Percentiles rank a stretch among this genome's conserved stretches.
Conservation (phyloP, 2,329 filamentous ascomycete species). For the Epichloe gansuensis region DNA sequence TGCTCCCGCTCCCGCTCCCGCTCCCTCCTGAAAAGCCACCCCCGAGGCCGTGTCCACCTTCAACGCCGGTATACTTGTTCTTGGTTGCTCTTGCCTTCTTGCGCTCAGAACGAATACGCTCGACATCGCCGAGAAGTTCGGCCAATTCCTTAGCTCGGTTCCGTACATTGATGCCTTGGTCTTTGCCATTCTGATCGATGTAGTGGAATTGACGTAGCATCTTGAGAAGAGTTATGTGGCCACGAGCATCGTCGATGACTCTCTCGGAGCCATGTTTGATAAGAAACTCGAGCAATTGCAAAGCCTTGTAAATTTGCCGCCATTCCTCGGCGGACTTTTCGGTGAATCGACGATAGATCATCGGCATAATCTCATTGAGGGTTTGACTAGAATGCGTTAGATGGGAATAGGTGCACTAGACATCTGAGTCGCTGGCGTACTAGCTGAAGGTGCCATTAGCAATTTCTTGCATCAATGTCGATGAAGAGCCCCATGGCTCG, state of each 20-base stretch:
- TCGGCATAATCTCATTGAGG: constrained; percentile 98
- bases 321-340: constrained; percentile 97
- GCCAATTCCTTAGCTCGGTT: constrained; percentile 93
- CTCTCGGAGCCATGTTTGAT: constrained; percentile 97
- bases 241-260: constrained; percentile 92
- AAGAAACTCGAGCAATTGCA: constrained; percentile 91
- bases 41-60: constrained; percentile 59
- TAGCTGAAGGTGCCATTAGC: constrained; percentile 97
- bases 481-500: constrained; percentile 86
- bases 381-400: constrained; percentile 53
- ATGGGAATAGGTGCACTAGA: not conserved
- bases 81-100: constrained; percentile 87
- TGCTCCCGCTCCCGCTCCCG: constrained; percentile 31
- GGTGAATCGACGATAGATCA: constrained; percentile 99
- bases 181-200: constrained; percentile 92
- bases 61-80: constrained; percentile 91
- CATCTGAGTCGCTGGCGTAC: constrained; percentile 39
- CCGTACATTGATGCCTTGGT: constrained; percentile 94
- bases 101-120: constrained; percentile 64
- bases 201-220: constrained; percentile 98
- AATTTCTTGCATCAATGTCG: constrained; percentile 90
- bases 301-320: constrained; percentile 97
- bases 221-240: constrained; percentile 87
- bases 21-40: constrained; percentile 34
- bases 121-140: constrained; percentile 85